Evolutionary conservation across 2,329 filamentous ascomycete genomes (phyloP).

Genomic region (Penicillium nordicum): DNA sequence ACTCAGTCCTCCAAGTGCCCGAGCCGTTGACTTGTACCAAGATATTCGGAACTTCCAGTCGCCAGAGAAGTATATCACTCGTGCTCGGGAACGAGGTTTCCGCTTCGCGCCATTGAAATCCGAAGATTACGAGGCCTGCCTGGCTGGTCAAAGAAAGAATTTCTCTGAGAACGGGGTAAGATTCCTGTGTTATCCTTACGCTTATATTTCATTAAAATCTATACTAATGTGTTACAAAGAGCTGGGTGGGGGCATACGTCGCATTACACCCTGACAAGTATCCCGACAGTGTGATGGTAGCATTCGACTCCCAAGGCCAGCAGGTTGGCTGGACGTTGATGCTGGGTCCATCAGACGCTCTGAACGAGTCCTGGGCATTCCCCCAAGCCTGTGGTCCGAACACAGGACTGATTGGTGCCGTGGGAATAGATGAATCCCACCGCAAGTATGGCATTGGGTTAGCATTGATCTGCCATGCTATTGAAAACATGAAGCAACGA

Average conservation of each 20-base stretch:
- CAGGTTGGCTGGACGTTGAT: slow-evolving; percentile 49
- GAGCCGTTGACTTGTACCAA: slow-evolving; percentile 41
- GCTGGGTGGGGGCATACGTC: slow-evolving; percentile 44
- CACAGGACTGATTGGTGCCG: slow-evolving; percentile 46
- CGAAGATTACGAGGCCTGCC: slow-evolving; percentile 39
- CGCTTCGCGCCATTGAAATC: slow-evolving; percentile 37
- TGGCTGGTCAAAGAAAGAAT: slow-evolving; percentile 40
- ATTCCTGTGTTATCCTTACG: background rate
- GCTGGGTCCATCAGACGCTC: slow-evolving; percentile 33
- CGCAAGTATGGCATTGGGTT: slow-evolving; percentile 43
- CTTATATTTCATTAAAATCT: background rate
- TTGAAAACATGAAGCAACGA: slow-evolving; percentile 43
- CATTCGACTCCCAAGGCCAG: slow-evolving; percentile 36
- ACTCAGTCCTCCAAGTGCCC: slow-evolving; percentile 22
- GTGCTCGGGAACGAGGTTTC: slow-evolving; percentile 34
- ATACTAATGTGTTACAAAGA: slow-evolving; percentile 23
- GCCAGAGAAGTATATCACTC: slow-evolving; percentile 34
- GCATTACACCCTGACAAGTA: slow-evolving; percentile 34
- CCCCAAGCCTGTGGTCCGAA: slow-evolving; percentile 39
- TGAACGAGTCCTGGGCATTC: slow-evolving; percentile 40
- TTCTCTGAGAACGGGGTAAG: slow-evolving; percentile 38
- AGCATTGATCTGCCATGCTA: slow-evolving; percentile 43
- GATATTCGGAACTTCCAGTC: slow-evolving; percentile 37
- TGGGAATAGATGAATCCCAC: slow-evolving; percentile 41
- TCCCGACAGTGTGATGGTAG: slow-evolving; percentile 43